Evolutionary conservation across 2,329 filamentous ascomycete species (phyloP).

Genomic region (Aurifilum marmelostoma): DNA sequence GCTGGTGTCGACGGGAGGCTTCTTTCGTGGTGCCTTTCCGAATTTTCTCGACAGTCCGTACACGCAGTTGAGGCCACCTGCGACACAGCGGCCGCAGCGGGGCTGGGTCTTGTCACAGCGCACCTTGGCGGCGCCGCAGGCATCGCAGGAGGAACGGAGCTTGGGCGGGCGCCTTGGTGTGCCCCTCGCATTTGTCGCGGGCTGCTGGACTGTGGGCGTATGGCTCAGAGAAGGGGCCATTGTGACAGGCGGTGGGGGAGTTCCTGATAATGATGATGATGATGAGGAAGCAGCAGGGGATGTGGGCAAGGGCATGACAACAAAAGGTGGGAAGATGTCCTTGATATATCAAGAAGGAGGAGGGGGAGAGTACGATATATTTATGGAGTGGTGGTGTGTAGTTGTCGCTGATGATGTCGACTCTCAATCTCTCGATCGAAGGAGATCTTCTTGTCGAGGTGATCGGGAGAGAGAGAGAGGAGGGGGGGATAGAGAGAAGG

Average conservation of each 20-base stretch:
- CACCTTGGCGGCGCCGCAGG: conserved; percentile 29
- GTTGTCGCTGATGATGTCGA: too few species aligned
- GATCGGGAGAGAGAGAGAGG: not conserved
- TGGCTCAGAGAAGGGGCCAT: conserved; percentile 21
- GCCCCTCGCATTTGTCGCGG: conserved; percentile 24
- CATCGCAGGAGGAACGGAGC: conserved; percentile 30
- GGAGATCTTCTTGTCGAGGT: not conserved
- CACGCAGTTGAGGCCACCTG: conserved; percentile 27
- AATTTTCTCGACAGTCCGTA: conserved; percentile 29
- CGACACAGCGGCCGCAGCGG: conserved; percentile 27
- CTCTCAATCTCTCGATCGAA: too few species aligned
- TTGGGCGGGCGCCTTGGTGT: conserved; percentile 26
- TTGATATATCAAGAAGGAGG: not conserved
- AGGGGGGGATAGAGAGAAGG: not conserved
- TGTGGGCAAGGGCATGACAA: conserved; percentile 5
- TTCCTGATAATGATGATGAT: conserved; percentile 24
- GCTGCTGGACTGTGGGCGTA: conserved; percentile 6
- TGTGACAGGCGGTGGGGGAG: conserved; percentile 14
- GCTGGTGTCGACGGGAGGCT: conserved; percentile 22
- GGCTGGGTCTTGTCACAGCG: conserved; percentile 30
- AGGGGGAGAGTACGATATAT: not conserved
- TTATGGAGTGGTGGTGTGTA: not conserved
- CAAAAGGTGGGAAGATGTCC: not conserved
- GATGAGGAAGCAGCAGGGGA: conserved; percentile 22
- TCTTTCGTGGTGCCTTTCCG: conserved; percentile 29